Base-by-base conservation (phyloP, 2,329 filamentous ascomycete genomes). In the Fusarium sp. region DNA sequence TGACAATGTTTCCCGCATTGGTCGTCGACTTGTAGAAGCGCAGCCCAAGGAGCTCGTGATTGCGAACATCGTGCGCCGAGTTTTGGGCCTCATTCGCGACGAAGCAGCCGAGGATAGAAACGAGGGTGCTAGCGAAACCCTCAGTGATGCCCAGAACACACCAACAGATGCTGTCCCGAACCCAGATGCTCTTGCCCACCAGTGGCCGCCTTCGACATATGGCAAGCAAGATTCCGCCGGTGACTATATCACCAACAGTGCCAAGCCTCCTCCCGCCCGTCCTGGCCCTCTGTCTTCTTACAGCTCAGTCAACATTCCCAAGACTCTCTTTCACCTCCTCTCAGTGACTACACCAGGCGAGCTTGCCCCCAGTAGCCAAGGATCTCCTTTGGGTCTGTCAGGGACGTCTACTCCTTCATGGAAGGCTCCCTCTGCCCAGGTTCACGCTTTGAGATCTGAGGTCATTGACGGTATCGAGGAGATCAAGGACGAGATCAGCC, bases 381-480 rank as follows among this genome's bases (percentile, higher is more conserved):
- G 79, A 19, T 87, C 86, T 15, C 84, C 86, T 2, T 79, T 81
- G 39, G 80, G 81, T 20, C 80, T 78, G 40, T 86, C 81, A 13
- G 83, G 84, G 22, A 74, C 83, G 10, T 86, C 84, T 17, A 86
- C 84, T n/a, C 82, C 85, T 22, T 75, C 82, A 55, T 74, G 78
- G 72, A 70, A 69, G 56, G 68, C 70, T 61, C 79, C 80, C 68
- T 78, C 78, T 17, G 81, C 83, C 45, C 84, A 84, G 63, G 78
- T 82, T 54, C 86, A 92, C 62, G 91, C 96, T 66, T 84, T 98
- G 60, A 92, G 94, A 63, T 93, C 93, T 15, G 96, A 98, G 79
- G 91, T 98, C 25, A 90, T 97, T 69, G 92, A 96, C 73, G 96
- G 94, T 41, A 97, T 99, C 73, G 90, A 93, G 73, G 96, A 99